Evolutionary conservation across 257 asterid species (phyloP), one percentile per base, ranked within the genome.

Genomic region (Solanum virginianum): DNA sequence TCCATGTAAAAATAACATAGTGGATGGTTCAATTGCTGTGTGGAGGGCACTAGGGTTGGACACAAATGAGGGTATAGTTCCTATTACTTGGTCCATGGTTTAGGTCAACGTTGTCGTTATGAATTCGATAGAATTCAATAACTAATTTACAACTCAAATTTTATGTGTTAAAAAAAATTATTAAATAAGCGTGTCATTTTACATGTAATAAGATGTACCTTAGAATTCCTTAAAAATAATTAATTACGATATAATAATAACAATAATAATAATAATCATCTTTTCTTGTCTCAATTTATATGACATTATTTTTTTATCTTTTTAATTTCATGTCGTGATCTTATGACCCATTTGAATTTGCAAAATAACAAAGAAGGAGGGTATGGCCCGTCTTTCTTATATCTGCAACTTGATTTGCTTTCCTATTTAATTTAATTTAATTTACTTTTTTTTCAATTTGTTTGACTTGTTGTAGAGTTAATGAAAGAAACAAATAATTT

Each of bases 61-160:
- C 45, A 57, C 82, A 56, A 79, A 87, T 29, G 4, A 15, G 10
- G 91, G 90, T 8, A 60, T 65, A 2, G 89, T 84, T 3, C 82
- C 80, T 53, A 7, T 88, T 70, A 87, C 87, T 32, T 90, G 92
- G 92, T 88, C 91, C 60, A 81, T 88, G 92, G 90, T 88, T 45
- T 88, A 68, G 80, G 8, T 5, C 51, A 8, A 32, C 7, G 0
- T 1, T 0, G 14, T 3, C 22, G 15, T 32, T 36, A 16, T 0
- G 4, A 0, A 32, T 36, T 69, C 4, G 24, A 69, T 66, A 66
- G n/a, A 66, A 29, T 29, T 66, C 8, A 22, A 1, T 62, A 62
- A 22, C 1, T 29, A 29, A 29, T 60, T 60, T 60, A 60, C 6
- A 24, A 0, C 10, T 62, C 18, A 13, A 63, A 63, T 63, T 63